Base-by-base conservation (phyloP, 1,139 yeast species). In the Zygosaccharomyces pseudobailii region DNA sequence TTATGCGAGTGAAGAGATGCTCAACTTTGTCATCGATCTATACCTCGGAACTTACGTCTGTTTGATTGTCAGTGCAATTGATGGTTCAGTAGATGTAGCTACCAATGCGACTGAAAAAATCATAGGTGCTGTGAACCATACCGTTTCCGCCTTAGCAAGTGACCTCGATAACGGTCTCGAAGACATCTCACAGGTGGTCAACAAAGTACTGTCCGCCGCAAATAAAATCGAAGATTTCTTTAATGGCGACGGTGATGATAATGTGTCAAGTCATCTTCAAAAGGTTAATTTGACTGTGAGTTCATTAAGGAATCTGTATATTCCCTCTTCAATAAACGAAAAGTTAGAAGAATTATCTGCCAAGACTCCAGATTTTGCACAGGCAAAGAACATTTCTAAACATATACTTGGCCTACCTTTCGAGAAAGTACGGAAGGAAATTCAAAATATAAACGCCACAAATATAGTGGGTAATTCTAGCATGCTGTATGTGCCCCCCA, bases 41-140 rank as follows among this genome's bases (percentile, higher is more conserved):
- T 76, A 85, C 44, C 67, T 89, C 6, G 97, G 97, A 0, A 90
- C 97, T 0, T 87, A 86, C 65, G 82, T 87, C 0, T 92, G 98
- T 67, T 70, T 92, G 22, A 65, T 88, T 6, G 80, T 86, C 0
- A 83, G 94, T 5, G 78, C 90, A 0, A 71, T 89, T 6, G 81
- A 79, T 55, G 87, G 92, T 2, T 75, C 87, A 0, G 84, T 84
- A 1, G 81, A 80, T 53, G 79, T 81, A 36, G 95, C 95, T 0
- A 65, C 85, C 2, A 87, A 87, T 60, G 78, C 89, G 0, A 80
- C 94, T 0, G 87, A 83, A 56, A 63, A 75, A 1, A 70, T 87
- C 2, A 72, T 88, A 4, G 61, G 66, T 6, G 71, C 74, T 28
- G 85, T 87, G 1, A 87, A 89, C 58, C 67, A 67, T 3, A 81